Conservation (phyloP, 768 basidiomycete species). For the Pleurotus platypus region DNA sequence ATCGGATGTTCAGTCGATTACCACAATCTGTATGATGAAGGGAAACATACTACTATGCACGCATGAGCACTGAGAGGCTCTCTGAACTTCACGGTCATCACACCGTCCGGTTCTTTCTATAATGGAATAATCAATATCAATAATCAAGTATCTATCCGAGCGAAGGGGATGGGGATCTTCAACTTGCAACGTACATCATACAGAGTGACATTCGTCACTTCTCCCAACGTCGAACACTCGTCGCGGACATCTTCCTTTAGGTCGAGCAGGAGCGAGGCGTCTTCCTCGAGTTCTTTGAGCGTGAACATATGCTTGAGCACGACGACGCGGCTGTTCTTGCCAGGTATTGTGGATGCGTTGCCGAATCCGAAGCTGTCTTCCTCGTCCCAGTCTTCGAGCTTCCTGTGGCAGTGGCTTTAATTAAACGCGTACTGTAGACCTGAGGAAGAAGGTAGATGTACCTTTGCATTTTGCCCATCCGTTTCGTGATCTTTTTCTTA, state of each 20-base stretch:
- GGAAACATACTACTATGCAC: conserved; percentile 70
- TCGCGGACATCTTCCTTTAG: conserved; percentile 96
- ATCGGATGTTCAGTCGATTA: conserved; percentile 1
- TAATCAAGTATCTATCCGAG: neutral
- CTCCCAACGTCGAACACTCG: conserved; percentile 85
- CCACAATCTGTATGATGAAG: neutral
- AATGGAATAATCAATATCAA: neutral
- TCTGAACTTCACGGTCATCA: conserved; percentile 96
- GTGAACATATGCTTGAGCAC: conserved; percentile 97
- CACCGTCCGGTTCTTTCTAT: conserved; percentile 87
- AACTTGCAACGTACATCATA: conserved; percentile 73
- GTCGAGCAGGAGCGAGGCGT: conserved; percentile 81
- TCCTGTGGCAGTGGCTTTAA: conserved; percentile 43
- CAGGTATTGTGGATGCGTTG: conserved; percentile 40
- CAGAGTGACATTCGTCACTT: conserved; percentile 92
- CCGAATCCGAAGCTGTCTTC: conserved; percentile 85
- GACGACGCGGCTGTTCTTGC: conserved; percentile 73
- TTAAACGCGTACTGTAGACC: neutral
- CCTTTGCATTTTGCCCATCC: conserved; percentile 88
- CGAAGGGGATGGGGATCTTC: neutral
- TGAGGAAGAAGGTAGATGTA: conserved; percentile 26
- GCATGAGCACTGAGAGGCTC: conserved; percentile 92
- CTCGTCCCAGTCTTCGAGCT: conserved; percentile 91
- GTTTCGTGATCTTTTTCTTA: conserved; percentile 71
- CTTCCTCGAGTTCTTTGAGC: conserved; percentile 78